Conservation (phyloP, 1,284 basidiomycete genomes). For the Puccinia brachypodii region DNA sequence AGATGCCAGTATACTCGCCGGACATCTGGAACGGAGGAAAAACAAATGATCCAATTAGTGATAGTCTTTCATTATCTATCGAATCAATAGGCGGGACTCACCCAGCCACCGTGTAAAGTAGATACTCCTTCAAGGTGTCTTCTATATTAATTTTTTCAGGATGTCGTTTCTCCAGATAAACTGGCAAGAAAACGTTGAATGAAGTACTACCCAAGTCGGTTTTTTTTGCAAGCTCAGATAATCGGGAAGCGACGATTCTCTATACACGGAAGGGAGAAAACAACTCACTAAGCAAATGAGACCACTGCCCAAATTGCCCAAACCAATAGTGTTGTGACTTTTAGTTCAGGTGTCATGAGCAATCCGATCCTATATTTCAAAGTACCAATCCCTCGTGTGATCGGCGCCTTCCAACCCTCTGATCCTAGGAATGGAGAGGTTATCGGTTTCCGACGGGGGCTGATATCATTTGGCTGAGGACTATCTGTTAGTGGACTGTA, state of each 20-base stretch:
- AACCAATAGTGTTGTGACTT: constrained; percentile 75
- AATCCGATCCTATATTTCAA: constrained; percentile 73
- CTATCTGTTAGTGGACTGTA: constrained; percentile 13
- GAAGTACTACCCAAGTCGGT: constrained; percentile 67
- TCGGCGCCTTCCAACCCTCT: constrained; percentile 1
- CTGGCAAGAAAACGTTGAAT: constrained; percentile 95
- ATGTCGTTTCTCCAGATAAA: constrained; percentile 70
- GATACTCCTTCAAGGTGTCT: constrained; percentile 74
- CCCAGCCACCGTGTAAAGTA: constrained; percentile 77
- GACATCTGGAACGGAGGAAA: constrained; percentile 27
- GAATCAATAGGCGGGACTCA: constrained; percentile 64
- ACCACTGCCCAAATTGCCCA: constrained; percentile 75
- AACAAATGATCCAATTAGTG: constrained; percentile 13
- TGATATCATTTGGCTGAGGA: background rate
- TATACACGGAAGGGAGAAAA: background rate
- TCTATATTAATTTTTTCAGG: constrained; percentile 54
- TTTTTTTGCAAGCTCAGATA: constrained; percentile 58
- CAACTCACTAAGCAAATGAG: constrained; percentile 52
- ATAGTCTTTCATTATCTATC: background rate
- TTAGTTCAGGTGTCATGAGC: constrained; percentile 79
- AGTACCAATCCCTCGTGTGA: constrained; percentile 59
- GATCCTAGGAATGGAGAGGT: background rate
- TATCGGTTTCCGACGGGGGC: background rate
- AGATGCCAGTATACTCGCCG: constrained; percentile 71
- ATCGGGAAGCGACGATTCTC: constrained; percentile 67